A percentile compares a stretch with the other conserved stretches of the same genome.
phyloP scores from a whole-genome alignment of 257 asterid species.

The Solanum sparsipilum region DNA sequence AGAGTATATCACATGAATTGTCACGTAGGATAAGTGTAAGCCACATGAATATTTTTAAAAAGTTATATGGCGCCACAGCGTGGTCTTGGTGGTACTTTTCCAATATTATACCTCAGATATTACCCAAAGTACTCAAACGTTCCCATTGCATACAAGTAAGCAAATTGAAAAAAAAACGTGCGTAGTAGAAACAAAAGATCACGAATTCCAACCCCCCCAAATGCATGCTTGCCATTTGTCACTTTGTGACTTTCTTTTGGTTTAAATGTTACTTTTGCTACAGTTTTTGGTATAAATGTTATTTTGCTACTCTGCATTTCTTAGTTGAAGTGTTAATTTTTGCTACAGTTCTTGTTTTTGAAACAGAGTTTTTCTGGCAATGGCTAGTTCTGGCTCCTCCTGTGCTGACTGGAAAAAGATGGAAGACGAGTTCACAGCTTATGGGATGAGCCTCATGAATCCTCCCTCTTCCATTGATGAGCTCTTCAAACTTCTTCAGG shows the following conservation, averaged over 20 bases:
- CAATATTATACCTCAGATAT: background rate
- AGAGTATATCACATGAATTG: no score
- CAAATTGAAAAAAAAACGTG: background rate
- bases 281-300: no score
- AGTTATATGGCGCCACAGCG: background rate
- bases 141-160: background rate
- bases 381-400: slow-evolving; percentile 4
- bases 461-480: slow-evolving; percentile 16
- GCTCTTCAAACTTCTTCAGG: slow-evolving; percentile 16
- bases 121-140: background rate
- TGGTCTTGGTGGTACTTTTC: background rate
- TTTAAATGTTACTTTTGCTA: background rate
- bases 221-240: background rate
- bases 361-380: background rate
- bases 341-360: background rate
- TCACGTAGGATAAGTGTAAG: no score
- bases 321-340: background rate
- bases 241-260: background rate
- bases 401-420: slow-evolving; percentile 6
- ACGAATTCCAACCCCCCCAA: background rate
- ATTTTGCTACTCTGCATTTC: background rate
- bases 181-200: background rate
- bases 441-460: slow-evolving; percentile 14
- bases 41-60: background rate
- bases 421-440: slow-evolving; percentile 7